Evolutionary conservation across 768 basidiomycete species (phyloP).

Genomic region (Agaricus blazei): DNA sequence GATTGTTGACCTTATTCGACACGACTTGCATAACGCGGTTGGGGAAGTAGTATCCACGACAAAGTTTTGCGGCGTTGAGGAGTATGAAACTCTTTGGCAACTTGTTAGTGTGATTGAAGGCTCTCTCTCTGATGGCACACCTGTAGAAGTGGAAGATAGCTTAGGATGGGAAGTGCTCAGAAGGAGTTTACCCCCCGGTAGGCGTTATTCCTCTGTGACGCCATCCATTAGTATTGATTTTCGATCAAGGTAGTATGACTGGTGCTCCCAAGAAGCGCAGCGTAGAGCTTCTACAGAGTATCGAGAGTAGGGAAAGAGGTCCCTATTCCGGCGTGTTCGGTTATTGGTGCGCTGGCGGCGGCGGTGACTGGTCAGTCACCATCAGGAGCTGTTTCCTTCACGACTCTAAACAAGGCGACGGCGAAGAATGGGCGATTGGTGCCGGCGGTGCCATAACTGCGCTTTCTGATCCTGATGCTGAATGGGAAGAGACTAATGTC

Average conservation of each 20-base stretch:
- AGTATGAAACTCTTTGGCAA: constrained; percentile 93
- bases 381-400: constrained; percentile 90
- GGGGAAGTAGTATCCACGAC: constrained; percentile 79
- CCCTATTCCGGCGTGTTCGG: constrained; percentile 93
- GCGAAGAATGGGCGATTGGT: constrained; percentile 72
- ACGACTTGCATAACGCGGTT: constrained; percentile 83
- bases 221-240: background rate
- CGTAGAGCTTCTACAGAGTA: constrained; percentile 78
- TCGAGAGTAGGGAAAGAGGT: constrained; percentile 69
- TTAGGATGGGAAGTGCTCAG: constrained; percentile 78
- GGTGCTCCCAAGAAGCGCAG: constrained; percentile 95
- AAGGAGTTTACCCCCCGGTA: constrained; percentile 83
- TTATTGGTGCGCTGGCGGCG: constrained; percentile 86
- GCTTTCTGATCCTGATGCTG: constrained; percentile 74
- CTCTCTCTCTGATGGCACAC: constrained; percentile 29
- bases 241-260: constrained; percentile 82
- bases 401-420: constrained; percentile 22
- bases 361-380: constrained; percentile 89
- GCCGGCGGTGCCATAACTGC: constrained; percentile 98
- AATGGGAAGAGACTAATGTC: constrained; percentile 94
- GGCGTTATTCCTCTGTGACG: constrained; percentile 11
- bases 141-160: constrained; percentile 36
- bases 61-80: constrained; percentile 84
- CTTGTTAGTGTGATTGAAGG: constrained; percentile 94
- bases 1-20: constrained; percentile 95